phyloP scores from a whole-genome alignment of 1,139 yeast genomes.

The Candida sp. region DNA sequence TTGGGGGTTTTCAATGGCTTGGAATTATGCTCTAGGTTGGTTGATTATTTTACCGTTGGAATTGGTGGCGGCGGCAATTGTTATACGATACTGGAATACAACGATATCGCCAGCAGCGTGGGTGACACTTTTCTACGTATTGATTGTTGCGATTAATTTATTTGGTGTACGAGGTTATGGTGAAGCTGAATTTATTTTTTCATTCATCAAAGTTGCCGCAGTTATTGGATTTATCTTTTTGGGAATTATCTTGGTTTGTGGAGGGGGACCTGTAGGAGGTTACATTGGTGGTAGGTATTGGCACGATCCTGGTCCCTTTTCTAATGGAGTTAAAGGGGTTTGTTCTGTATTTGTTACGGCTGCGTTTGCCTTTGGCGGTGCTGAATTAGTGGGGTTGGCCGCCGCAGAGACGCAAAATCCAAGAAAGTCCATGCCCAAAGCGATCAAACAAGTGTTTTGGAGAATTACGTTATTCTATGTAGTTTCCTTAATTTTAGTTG shows the following conservation, averaged over 20 bases:
- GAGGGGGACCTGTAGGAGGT: slow-evolving; percentile 35
- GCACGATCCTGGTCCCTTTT: slow-evolving; percentile 41
- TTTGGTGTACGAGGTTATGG: slow-evolving; percentile 44
- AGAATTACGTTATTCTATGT: slow-evolving; percentile 40
- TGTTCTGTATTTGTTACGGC: slow-evolving; percentile 41
- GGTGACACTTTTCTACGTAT: slow-evolving; percentile 33
- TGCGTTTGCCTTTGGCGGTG: slow-evolving; percentile 40
- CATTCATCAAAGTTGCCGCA: slow-evolving; percentile 34
- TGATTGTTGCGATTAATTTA: slow-evolving; percentile 32
- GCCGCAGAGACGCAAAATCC: slow-evolving; percentile 42
- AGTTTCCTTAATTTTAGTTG: slow-evolving; percentile 34
- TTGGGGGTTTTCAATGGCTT: slow-evolving; percentile 41
- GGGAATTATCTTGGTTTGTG: slow-evolving; percentile 37
- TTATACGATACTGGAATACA: slow-evolving; percentile 37
- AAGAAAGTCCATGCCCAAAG: slow-evolving; percentile 33
- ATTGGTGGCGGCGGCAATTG: slow-evolving; percentile 38
- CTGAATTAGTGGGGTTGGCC: slow-evolving; percentile 39
- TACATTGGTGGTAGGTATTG: slow-evolving; percentile 35
- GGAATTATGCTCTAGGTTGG: slow-evolving; percentile 41
- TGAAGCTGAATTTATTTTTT: slow-evolving; percentile 40
- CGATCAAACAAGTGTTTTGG: slow-evolving; percentile 45
- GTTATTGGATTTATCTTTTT: slow-evolving; percentile 38
- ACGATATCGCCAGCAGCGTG: slow-evolving; percentile 36
- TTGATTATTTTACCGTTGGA: slow-evolving; percentile 30
- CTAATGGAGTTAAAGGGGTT: slow-evolving; percentile 41